Base-by-base conservation (phyloP, 441 rosid species). In the Brassica hybrid region DNA sequence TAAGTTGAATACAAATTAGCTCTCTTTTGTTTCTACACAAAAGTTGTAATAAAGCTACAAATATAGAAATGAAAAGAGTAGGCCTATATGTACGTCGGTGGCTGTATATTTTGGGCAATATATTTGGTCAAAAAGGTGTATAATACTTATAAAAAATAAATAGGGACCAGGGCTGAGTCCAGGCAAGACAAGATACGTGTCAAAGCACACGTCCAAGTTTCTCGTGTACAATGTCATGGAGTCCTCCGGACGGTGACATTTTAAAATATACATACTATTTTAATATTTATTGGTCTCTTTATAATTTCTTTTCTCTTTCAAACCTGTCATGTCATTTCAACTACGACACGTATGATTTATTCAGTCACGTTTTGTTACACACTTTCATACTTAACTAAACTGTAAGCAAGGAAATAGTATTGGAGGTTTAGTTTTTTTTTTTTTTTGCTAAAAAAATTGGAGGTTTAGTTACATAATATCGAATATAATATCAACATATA, bases 151-250 rank as follows among this genome's bases (percentile, higher is more conserved):
- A n/a, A 41, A 41, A 41, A 41, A 41, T 41, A 45, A 60, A 13
- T 71, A 70, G 34, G 58, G 59, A 61, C n/a, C 16, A 45, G 68
- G 48, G 27, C 13, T 5, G 48, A 70, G 72, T 36, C 72, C 3
- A 79, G 13, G 82, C 3, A 79, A 11, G 82, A 80, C 76, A 80
- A 71, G 58, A 48, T 58, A 75, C 52, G 73, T 75, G 79, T 59
- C 79, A 75, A 70, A 70, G 82, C 79, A 75, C 82, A 75, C 82
- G 79, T 71, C 79, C 79, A 75, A 75, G 73, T 70, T 59, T 75
- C 76, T 59, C 76, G 73, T 75, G 76, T 80, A 65, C 79, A 70
- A 27, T 65, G 71, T 69, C 76, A 19, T 68, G 17, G 54, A 68
- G 66, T 61, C 61, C 2, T 18, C 16, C 32, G 52, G 78, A 74